phyloP scores from a whole-genome alignment of 192 early-diverging fungal genomes.

The Geosiphon pyriformis region DNA sequence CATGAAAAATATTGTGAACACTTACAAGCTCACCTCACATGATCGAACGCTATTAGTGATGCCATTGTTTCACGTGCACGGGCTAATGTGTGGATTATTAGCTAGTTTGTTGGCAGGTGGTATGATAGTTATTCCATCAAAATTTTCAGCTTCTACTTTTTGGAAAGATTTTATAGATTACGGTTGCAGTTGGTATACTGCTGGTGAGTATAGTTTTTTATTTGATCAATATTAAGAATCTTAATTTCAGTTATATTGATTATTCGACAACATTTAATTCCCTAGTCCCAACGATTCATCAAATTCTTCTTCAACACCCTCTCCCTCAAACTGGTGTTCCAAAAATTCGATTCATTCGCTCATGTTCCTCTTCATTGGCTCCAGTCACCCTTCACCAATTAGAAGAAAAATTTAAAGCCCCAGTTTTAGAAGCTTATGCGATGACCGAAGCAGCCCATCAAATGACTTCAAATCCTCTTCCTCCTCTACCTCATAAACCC shows the following conservation, averaged over 20 bases:
- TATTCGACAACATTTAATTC: too few species aligned
- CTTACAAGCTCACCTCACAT: conserved; percentile 51
- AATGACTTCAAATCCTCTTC: conserved; percentile 77
- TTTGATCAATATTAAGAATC: too few species aligned
- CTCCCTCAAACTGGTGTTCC: conserved; percentile 37
- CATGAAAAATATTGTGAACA: conserved; percentile 67
- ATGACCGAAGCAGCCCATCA: conserved; percentile 90
- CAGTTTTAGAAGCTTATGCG: conserved; percentile 78
- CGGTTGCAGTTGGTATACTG: conserved; percentile 65
- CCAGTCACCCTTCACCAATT: conserved; percentile 61
- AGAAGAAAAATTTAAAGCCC: conserved; percentile 59
- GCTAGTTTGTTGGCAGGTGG: conserved; percentile 67
- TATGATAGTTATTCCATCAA: conserved; percentile 60
- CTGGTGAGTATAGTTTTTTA: conserved; percentile 27
- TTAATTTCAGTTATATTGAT: too few species aligned
- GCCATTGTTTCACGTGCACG: conserved; percentile 87
- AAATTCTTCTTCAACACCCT: conserved; percentile 62
- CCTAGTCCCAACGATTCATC: conserved; percentile 81
- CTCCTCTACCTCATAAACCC: conserved; percentile 60
- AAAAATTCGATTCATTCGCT: conserved; percentile 70
- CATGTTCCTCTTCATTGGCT: conserved; percentile 71
- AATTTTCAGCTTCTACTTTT: conserved; percentile 65
- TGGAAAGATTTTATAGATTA: conserved; percentile 67
- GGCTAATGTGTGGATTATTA: conserved; percentile 69
- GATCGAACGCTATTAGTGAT: conserved; percentile 75